phyloP scores from a whole-genome alignment of 352 stramenopile species.

The Globisporangium abappressorium region DNA sequence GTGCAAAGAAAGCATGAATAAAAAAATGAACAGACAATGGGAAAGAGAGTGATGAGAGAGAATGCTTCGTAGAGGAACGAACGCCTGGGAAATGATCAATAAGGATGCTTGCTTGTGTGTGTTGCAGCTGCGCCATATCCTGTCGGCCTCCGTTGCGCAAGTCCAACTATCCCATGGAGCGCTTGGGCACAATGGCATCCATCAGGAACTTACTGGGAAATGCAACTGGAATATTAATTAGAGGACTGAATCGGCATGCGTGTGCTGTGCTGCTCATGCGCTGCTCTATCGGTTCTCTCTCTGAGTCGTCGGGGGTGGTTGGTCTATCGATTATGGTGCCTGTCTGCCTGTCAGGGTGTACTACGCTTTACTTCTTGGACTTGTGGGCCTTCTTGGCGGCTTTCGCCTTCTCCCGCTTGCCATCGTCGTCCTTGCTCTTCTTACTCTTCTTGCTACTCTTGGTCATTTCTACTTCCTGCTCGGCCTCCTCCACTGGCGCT shows the following conservation, averaged over 20 bases:
- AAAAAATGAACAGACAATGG: not conserved
- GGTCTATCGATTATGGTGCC: slow-evolving; percentile 2
- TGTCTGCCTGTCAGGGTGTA: not conserved
- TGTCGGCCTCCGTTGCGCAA: not conserved
- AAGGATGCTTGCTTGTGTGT: not conserved
- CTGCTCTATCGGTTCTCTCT: not conserved
- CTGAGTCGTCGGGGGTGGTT: not conserved
- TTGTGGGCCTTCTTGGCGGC: slow-evolving; percentile 11
- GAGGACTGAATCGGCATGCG: not conserved
- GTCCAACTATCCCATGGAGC: not conserved
- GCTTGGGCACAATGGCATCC: not conserved
- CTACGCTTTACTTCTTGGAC: slow-evolving; percentile 1
- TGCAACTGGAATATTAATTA: slow-evolving; percentile 16
- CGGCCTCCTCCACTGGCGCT: slow-evolving; percentile 13
- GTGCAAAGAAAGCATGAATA: not conserved
- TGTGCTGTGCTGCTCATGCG: not conserved
- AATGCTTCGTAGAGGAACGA: not conserved
- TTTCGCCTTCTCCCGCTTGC: slow-evolving; percentile 27
- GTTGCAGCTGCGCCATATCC: too few species aligned
- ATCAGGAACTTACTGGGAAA: not conserved
- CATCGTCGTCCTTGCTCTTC: slow-evolving; percentile 32
- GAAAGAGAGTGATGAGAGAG: not conserved
- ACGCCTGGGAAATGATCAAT: not conserved
- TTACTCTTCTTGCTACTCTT: slow-evolving; percentile 62
- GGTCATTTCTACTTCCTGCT: slow-evolving; percentile 21